Evolutionary conservation across 1,284 basidiomycete genomes (phyloP).

Genomic region (Ustilago crameri): DNA sequence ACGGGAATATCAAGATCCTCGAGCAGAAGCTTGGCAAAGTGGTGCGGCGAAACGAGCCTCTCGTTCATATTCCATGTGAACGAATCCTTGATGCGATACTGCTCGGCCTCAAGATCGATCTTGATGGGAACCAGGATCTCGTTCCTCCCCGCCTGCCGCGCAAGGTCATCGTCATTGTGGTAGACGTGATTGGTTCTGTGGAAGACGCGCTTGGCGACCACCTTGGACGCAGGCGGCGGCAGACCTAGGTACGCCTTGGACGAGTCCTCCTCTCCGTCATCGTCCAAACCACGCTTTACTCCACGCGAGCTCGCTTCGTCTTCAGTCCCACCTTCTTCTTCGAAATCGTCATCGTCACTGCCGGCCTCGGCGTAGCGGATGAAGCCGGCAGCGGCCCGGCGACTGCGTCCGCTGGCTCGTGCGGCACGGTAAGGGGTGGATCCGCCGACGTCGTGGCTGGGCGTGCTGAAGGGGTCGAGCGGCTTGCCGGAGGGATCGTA

Average conservation of each 20-base stretch:
- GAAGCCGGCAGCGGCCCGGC: constrained; percentile 39
- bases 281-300: constrained; percentile 44
- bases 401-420: constrained; percentile 26
- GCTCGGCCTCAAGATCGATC: constrained; percentile 92
- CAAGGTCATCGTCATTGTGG: constrained; percentile 71
- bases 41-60: constrained; percentile 79
- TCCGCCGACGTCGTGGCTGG: constrained; percentile 19
- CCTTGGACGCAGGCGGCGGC: constrained; percentile 82
- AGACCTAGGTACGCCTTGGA: constrained; percentile 82
- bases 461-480: constrained; percentile 32
- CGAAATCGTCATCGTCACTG: constrained; percentile 57
- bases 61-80: constrained; percentile 95
- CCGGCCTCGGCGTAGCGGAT: constrained; percentile 58
- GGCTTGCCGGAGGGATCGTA: constrained; percentile 40
- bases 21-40: constrained; percentile 87
- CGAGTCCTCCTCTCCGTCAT: constrained; percentile 47
- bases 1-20: constrained; percentile 83
- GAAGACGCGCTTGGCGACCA: constrained; percentile 73
- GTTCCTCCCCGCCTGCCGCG: constrained; percentile 67
- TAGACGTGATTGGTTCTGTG: constrained; percentile 75
- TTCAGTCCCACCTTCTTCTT: constrained; percentile 40
- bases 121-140: constrained; percentile 87
- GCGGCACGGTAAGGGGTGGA: constrained; percentile 31
- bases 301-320: constrained; percentile 45
- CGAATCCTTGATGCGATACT: constrained; percentile 88